These are phyloP conservation scores for Lecanicillium sp. DNA, from an alignment of 2,329 filamentous ascomycete genomes.

Conservation along the genomic window DNA sequence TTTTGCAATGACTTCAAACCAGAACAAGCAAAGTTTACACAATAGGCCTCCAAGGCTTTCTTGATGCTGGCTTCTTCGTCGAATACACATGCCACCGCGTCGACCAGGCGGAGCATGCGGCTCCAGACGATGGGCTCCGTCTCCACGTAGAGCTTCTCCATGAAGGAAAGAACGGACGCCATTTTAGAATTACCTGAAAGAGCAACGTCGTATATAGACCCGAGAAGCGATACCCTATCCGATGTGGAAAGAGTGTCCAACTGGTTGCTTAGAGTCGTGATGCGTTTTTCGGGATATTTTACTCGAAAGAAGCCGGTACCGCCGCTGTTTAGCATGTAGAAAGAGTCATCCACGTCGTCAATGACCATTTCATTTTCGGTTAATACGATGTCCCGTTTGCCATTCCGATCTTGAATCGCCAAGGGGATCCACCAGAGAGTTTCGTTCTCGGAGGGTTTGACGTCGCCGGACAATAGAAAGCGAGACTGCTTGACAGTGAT, in stretches of 20 bases:
- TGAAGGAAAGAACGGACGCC: constrained; percentile 70
- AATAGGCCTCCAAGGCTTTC: constrained; percentile 59
- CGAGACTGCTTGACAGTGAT: constrained; percentile 78
- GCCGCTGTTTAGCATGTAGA: constrained; percentile 90
- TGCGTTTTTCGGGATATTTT: constrained; percentile 76
- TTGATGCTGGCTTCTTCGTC: constrained; percentile 64
- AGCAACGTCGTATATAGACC: constrained; percentile 82
- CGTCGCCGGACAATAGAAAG: constrained; percentile 86
- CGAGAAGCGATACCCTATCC: constrained; percentile 88
- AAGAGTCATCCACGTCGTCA: constrained; percentile 63
- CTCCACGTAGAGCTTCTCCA: constrained; percentile 78
- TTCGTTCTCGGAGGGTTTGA: constrained; percentile 80
- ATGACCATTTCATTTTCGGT: constrained; percentile 71
- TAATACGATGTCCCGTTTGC: constrained; percentile 68
- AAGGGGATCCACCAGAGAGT: constrained; percentile 96
- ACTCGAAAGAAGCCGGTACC: constrained; percentile 86
- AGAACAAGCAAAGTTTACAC: too few species aligned
- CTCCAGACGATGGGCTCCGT: constrained; percentile 82
- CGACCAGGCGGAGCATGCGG: constrained; percentile 70
- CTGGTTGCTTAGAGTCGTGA: constrained; percentile 71
- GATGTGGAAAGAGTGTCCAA: constrained; percentile 69
- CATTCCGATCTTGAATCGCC: too few species aligned
- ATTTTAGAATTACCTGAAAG: constrained; percentile 80
- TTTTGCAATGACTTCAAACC: too few species aligned
- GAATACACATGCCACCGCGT: constrained; percentile 74